Evolutionary conservation across 805 yeast species (phyloP).

Genomic region (Jamesozyma jinghongensis): DNA sequence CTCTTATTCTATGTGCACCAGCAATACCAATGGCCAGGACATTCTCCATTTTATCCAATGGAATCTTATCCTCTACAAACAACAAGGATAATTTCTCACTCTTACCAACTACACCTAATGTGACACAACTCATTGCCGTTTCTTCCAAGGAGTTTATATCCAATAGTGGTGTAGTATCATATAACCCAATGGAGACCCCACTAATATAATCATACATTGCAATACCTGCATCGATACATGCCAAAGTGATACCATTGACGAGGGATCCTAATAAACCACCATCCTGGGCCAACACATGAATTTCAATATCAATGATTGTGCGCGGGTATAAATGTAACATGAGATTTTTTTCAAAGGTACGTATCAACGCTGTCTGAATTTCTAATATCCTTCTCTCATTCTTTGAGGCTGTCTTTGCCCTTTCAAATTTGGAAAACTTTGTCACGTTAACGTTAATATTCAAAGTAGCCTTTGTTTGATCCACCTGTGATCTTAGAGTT

Average conservation of each 20-base stretch:
- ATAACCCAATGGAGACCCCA: slow-evolving; percentile 70
- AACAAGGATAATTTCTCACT: slow-evolving; percentile 70
- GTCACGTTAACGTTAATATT: slow-evolving; percentile 63
- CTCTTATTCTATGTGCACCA: slow-evolving; percentile 76
- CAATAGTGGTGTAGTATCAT: slow-evolving; percentile 67
- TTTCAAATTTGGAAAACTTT: slow-evolving; percentile 68
- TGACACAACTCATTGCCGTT: slow-evolving; percentile 67
- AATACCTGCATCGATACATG: slow-evolving; percentile 89
- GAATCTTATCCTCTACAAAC: slow-evolving; percentile 73
- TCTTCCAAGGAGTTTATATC: slow-evolving; percentile 82
- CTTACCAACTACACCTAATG: slow-evolving; percentile 78
- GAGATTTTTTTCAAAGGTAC: slow-evolving; percentile 67
- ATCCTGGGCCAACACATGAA: slow-evolving; percentile 79
- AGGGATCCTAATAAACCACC: slow-evolving; percentile 79
- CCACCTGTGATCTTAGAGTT: slow-evolving; percentile 40
- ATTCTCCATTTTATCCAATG: slow-evolving; percentile 68
- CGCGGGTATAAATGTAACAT: slow-evolving; percentile 71
- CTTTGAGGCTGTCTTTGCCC: slow-evolving; percentile 52
- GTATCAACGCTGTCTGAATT: slow-evolving; percentile 53
- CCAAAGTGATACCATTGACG: slow-evolving; percentile 79
- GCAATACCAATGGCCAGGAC: slow-evolving; percentile 75
- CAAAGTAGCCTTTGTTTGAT: slow-evolving; percentile 45
- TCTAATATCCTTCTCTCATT: slow-evolving; percentile 66
- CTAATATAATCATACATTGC: slow-evolving; percentile 87
- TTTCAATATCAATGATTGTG: slow-evolving; percentile 63